Base-by-base conservation (phyloP, 352 stramenopile genomes). In the Hyaloperonospora brassicae region DNA sequence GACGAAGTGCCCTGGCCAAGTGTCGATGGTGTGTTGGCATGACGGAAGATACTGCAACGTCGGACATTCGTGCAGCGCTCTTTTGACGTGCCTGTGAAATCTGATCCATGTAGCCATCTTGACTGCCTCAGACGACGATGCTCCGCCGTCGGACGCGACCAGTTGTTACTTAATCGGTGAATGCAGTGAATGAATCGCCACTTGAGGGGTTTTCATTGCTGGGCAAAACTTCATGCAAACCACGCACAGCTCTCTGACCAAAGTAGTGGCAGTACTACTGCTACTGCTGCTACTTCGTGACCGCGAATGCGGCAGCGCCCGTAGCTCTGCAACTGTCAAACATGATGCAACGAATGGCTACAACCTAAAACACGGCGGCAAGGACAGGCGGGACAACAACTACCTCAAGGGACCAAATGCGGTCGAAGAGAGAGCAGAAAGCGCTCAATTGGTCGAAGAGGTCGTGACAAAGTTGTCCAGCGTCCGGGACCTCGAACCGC, bases 401-500 rank as follows among this genome's bases (percentile, higher is more conserved):
- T 42, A 59, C 34, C 17, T 62, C 13, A 62, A 50, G 13, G 6
- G 17, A 34, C 47, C 11, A 27, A 48, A 55, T 25, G 46, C n/a
- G 13, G 31, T 12, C 2, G 60, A 68, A 53, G 61, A 61, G 31
- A 44, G 61, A 53, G 50, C 27, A 11, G 46, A 41, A 1, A 12
- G 52, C 8, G 39, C 44, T 3, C 50, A 35, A 13, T 22, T 67
- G 0, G 17, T 17, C 17, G 59, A 55, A 17, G 24, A 24, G 13
- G 13, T 59, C 17, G 1, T 55, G 13, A 27, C 55, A 5, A 58
- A 52, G 12, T 41, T 52, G 25, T 46, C 46, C 7, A 31, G 44
- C 34, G 3, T 56, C 23, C 2, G 27, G 12, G 49, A 52, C 27
- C 17, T 58, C 23, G 47, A 12, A 1, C 24, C 30, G 12, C 35